Conservation (phyloP, 2,329 filamentous ascomycete species). For the Dendrostoma leiphaemia region DNA sequence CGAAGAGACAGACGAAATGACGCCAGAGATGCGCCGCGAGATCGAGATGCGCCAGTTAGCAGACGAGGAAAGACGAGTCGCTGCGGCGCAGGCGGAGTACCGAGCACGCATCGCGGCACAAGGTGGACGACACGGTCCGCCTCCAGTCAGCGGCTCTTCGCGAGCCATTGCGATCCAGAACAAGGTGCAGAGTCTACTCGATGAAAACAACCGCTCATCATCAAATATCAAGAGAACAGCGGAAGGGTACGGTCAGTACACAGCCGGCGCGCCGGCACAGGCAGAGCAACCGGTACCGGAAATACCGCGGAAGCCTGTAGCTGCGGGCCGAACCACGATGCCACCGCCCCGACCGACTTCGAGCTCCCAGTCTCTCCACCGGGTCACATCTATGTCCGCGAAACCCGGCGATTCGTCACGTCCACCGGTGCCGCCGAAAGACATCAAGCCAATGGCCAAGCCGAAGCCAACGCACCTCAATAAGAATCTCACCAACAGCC, state of each 20-base stretch:
- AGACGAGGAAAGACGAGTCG: constrained; percentile 87
- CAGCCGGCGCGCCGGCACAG: constrained; percentile 46
- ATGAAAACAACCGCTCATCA: constrained; percentile 67
- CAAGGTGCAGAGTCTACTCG: constrained; percentile 80
- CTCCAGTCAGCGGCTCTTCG: constrained; percentile 56
- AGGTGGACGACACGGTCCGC: constrained; percentile 40
- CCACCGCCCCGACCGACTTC: constrained; percentile 25
- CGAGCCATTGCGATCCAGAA: constrained; percentile 86
- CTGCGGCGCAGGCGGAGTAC: constrained; percentile 85
- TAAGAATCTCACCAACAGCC: constrained; percentile 42
- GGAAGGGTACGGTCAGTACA: constrained; percentile 86
- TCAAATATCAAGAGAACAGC: constrained; percentile 66
- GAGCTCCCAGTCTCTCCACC: constrained; percentile 11
- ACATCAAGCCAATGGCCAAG: constrained; percentile 51
- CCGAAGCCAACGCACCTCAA: constrained; percentile 63
- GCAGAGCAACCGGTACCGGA: constrained; percentile 40
- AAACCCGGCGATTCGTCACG: constrained; percentile 13
- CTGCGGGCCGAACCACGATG: constrained; percentile 25
- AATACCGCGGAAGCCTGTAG: constrained; percentile 52
- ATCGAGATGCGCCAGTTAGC: constrained; percentile 77
- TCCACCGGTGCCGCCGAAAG: constrained; percentile 28
- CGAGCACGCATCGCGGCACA: constrained; percentile 68
- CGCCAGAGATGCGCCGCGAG: constrained; percentile 87
- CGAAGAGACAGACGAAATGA: constrained; percentile 68
- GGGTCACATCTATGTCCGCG: constrained; percentile 20